These are phyloP conservation scores for Aspergillus wentii DNA, from an alignment of 495 filamentous ascomycete species.

Conservation along the genomic window DNA sequence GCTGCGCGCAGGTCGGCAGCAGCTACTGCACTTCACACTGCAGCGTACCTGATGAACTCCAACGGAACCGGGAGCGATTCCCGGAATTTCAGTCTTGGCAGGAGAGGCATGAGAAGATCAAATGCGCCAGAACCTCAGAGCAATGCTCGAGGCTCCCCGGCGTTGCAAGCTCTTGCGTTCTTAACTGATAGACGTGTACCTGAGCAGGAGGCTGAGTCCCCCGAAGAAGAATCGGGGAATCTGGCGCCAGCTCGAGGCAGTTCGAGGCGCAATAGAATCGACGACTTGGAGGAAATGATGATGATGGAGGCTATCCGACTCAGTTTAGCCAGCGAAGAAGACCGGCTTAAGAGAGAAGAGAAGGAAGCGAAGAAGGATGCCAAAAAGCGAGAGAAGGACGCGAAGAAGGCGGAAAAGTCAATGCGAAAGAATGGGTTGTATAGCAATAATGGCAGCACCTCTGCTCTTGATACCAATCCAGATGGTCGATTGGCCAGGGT, in stretches of 20 bases:
- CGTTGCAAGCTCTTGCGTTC: conserved; percentile 46
- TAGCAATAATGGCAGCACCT: conserved; percentile 39
- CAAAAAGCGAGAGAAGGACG: conserved; percentile 79
- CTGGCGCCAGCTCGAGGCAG: conserved; percentile 48
- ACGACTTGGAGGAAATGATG: conserved; percentile 97
- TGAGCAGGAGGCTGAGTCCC: conserved; percentile 29
- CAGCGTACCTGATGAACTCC: conserved; percentile 84
- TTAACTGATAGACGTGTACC: conserved; percentile 42
- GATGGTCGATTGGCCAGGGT: conserved; percentile 22
- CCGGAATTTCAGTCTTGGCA: conserved; percentile 41
- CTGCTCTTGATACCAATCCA: conserved; percentile 27
- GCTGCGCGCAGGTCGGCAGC: conserved; percentile 83
- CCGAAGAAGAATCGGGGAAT: conserved; percentile 39
- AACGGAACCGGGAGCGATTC: conserved; percentile 44
- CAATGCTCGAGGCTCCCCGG: conserved; percentile 37
- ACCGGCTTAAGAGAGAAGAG: conserved; percentile 73
- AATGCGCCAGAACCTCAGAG: conserved; percentile 24
- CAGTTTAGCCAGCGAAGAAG: conserved; percentile 85
- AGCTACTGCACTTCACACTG: conserved; percentile 90
- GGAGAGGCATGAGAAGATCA: conserved; percentile 40
- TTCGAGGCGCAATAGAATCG: conserved; percentile 62
- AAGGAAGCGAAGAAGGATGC: conserved; percentile 75
- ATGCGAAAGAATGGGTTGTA: conserved; percentile 51
- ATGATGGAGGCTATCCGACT: conserved; percentile 92
- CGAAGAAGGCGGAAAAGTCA: conserved; percentile 69